Conservation (phyloP, 2,329 filamentous ascomycete species). For the Helminthosporium solani region DNA sequence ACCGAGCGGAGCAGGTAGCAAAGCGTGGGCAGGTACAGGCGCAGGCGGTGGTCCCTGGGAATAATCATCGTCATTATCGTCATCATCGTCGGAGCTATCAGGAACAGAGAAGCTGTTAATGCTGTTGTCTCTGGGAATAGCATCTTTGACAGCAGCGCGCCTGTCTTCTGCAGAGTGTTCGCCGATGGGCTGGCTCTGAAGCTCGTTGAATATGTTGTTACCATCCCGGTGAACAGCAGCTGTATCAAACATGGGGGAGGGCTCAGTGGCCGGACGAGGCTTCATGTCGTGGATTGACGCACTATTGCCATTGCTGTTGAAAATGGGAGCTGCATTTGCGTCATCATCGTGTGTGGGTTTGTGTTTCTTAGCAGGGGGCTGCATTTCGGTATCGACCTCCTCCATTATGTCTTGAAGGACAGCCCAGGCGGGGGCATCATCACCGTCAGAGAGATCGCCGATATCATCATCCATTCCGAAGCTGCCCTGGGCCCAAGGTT, state of each 20-base stretch:
- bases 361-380: constrained; percentile 22
- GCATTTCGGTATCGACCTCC: constrained; percentile 10
- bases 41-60: constrained; percentile 39
- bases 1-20: constrained; percentile 22
- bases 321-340: constrained; percentile 2
- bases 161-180: constrained; percentile 6
- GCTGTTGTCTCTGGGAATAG: neutral
- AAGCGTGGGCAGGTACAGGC: constrained; percentile 37
- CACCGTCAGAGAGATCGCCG: constrained; percentile 27
- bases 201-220: constrained; percentile 33
- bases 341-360: constrained; percentile 21
- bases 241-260: constrained; percentile 36
- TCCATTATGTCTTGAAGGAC: constrained; percentile 28
- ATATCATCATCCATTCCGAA: constrained; percentile 29
- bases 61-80: constrained; percentile 23
- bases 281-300: constrained; percentile 26
- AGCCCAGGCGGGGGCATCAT: constrained; percentile 33
- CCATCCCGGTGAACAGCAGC: constrained; percentile 17
- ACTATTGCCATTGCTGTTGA: constrained; percentile 26
- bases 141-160: neutral
- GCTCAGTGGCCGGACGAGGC: constrained; percentile 31
- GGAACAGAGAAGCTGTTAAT: constrained; percentile 26
- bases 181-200: constrained; percentile 17
- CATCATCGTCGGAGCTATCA: constrained; percentile 22
- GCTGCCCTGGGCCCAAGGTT: constrained; percentile 33